phyloP scores from a whole-genome alignment of 2,329 filamentous ascomycete genomes.

The Fusarium stilboides region DNA sequence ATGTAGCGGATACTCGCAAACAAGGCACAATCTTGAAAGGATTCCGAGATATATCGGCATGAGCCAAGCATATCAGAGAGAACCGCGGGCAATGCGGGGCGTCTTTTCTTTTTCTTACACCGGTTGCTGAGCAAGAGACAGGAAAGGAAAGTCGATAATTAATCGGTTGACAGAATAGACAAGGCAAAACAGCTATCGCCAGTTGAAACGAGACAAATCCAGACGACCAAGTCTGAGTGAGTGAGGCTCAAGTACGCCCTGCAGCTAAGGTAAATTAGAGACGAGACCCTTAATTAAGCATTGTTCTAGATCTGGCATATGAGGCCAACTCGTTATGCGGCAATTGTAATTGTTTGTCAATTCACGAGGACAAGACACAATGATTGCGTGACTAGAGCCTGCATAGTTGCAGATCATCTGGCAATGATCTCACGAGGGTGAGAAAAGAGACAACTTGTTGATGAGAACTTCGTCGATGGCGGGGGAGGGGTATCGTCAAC shows the following conservation, averaged over 20 bases:
- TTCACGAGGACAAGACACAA: background rate
- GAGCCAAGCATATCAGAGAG: slow-evolving; percentile 8
- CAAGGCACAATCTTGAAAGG: background rate
- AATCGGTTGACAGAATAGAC: no score
- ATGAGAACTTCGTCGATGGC: slow-evolving; percentile 9
- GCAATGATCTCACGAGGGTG: background rate
- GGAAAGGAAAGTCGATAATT: slow-evolving; percentile 1
- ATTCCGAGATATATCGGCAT: slow-evolving; percentile 2
- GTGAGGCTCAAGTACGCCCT: slow-evolving; percentile 22
- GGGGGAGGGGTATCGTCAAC: slow-evolving; percentile 21
- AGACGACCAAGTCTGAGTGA: background rate
- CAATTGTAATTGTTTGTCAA: background rate
- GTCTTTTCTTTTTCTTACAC: slow-evolving; percentile 28
- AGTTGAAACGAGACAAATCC: slow-evolving; percentile 8
- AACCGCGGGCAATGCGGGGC: slow-evolving; percentile 27
- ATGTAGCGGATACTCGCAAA: background rate
- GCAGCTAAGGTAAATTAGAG: background rate
- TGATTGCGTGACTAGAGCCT: background rate
- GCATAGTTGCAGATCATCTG: background rate
- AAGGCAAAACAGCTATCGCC: background rate
- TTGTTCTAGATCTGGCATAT: background rate
- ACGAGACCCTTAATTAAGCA: background rate
- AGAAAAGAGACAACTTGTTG: slow-evolving; percentile 26
- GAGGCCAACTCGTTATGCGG: background rate
- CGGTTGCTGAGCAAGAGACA: slow-evolving; percentile 22